Evolutionary conservation across 192 early-diverging fungal species (phyloP).

Genomic region (Radiomyces spectabilis): DNA sequence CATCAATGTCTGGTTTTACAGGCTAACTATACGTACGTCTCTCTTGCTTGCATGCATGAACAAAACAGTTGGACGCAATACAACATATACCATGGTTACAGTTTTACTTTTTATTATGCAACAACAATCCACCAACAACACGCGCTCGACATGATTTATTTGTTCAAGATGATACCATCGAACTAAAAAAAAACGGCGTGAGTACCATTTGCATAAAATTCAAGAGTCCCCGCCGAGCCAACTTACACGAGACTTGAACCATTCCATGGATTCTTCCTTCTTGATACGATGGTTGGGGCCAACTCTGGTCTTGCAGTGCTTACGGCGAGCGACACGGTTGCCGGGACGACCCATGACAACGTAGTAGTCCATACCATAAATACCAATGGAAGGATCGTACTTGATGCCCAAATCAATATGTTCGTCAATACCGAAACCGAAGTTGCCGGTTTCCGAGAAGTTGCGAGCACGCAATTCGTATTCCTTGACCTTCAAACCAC

Average conservation of each 20-base stretch:
- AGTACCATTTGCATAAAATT: no score
- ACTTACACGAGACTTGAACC: slow-evolving; percentile 89
- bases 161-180: no score
- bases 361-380: slow-evolving; percentile 66
- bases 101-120: no score
- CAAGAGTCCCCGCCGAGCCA: no score
- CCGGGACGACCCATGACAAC: slow-evolving; percentile 98
- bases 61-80: no score
- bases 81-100: no score
- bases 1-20: no score
- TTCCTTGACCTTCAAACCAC: slow-evolving; percentile 99
- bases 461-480: slow-evolving; percentile 93
- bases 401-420: slow-evolving; percentile 99
- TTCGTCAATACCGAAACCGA: slow-evolving; percentile 99
- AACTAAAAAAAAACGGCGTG: no score
- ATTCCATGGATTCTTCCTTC: slow-evolving; percentile 91
- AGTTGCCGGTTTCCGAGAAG: slow-evolving; percentile 98
- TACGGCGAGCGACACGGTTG: slow-evolving; percentile 90
- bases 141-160: no score
- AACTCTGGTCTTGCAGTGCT: slow-evolving; percentile 74
- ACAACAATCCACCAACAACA: no score
- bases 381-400: slow-evolving; percentile 98
- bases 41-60: no score
- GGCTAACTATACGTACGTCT: no score
- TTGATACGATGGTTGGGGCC: slow-evolving; percentile 87